A percentile compares a stretch with the other conserved stretches of the same genome.
Evolutionary conservation across 768 basidiomycete genomes (phyloP).

Genomic region (Boletus sp.): DNA sequence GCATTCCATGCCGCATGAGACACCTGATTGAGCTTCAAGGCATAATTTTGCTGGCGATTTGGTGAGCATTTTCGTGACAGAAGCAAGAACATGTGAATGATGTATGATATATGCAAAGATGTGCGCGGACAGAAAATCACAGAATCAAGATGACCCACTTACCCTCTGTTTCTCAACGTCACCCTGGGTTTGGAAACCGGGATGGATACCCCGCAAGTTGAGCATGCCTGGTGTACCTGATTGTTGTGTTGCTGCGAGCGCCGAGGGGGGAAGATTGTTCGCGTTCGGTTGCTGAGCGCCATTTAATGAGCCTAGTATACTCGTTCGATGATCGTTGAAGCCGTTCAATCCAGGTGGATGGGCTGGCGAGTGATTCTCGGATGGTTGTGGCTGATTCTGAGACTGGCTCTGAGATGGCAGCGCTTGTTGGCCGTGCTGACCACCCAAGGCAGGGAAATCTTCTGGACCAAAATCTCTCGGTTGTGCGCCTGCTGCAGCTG

Average conservation of each 20-base stretch:
- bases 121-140: neutral
- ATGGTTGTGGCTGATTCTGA: constrained; percentile 30
- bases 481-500: constrained; percentile 10
- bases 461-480: constrained; percentile 65
- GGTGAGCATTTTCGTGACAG: constrained; percentile 5
- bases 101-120: neutral
- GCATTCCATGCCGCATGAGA: constrained; percentile 65
- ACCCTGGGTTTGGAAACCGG: constrained; percentile 50
- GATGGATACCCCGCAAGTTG: constrained; percentile 44
- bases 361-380: constrained; percentile 32
- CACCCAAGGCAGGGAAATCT: constrained; percentile 86
- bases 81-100: neutral
- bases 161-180: constrained; percentile 72
- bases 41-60: constrained; percentile 49
- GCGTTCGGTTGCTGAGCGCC: constrained; percentile 24
- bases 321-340: constrained; percentile 54
- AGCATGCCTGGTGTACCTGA: constrained; percentile 65
- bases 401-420: constrained; percentile 25
- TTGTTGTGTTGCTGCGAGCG: constrained; percentile 43
- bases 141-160: constrained; percentile 28
- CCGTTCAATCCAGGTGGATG: constrained; percentile 82
- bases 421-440: constrained; percentile 42
- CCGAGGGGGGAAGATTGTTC: constrained; percentile 22
- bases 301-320: constrained; percentile 49
- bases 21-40: constrained; percentile 61